Conservation (phyloP, 1,284 basidiomycete genomes). For the Trametes hirsuta region DNA sequence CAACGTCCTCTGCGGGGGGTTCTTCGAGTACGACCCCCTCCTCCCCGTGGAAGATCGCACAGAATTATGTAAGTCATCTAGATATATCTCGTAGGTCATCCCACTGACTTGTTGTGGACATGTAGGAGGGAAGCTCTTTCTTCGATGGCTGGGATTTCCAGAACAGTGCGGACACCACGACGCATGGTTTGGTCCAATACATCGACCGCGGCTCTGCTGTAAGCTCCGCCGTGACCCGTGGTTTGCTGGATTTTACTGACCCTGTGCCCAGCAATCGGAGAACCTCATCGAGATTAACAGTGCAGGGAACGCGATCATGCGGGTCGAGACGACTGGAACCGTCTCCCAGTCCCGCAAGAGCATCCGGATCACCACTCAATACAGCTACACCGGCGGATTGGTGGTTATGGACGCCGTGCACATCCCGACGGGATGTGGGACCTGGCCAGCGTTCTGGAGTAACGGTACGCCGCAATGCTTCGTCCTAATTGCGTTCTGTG, state of each 20-base stretch:
- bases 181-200: constrained; percentile 65
- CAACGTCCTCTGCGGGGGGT: constrained; percentile 1
- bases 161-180: constrained; percentile 72
- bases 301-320: constrained; percentile 79
- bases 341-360: constrained; percentile 71
- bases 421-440: constrained; percentile 89
- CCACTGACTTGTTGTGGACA: background rate
- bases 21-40: constrained; percentile 12
- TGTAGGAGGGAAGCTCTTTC: constrained; percentile 66
- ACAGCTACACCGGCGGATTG: constrained; percentile 67
- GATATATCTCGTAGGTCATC: background rate
- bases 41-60: constrained; percentile 34
- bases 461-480: constrained; percentile 37
- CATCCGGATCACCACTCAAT: constrained; percentile 74
- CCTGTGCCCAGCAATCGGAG: constrained; percentile 43
- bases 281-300: constrained; percentile 63
- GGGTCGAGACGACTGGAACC: constrained; percentile 77
- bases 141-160: constrained; percentile 85
- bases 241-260: background rate
- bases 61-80: constrained; percentile 30
- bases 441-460: constrained; percentile 75
- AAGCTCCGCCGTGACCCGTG: constrained; percentile 31
- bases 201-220: constrained; percentile 60
- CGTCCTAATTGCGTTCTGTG: background rate
- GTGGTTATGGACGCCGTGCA: constrained; percentile 85